These are phyloP conservation scores for Podospora didyma DNA, from an alignment of 495 filamentous ascomycete genomes.

Conservation along the genomic window DNA sequence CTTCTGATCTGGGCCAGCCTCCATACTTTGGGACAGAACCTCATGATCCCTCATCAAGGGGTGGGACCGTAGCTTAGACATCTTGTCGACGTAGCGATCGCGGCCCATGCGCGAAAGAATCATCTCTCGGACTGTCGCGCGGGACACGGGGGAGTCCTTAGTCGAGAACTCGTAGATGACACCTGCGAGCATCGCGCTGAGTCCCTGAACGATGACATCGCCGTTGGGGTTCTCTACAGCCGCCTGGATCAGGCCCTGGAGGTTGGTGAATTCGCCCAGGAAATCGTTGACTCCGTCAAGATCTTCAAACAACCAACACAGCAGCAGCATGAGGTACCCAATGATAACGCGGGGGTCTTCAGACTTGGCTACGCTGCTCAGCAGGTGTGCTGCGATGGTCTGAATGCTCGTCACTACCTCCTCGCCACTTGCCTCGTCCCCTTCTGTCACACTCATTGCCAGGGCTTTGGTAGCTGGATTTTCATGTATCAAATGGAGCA, in stretches of 20 bases:
- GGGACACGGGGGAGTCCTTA: constrained; percentile 88
- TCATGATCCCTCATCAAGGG: constrained; percentile 91
- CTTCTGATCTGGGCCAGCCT: constrained; percentile 49
- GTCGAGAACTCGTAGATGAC: constrained; percentile 97
- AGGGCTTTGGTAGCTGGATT: constrained; percentile 73
- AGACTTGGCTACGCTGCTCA: constrained; percentile 61
- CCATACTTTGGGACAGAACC: constrained; percentile 65
- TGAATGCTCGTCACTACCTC: constrained; percentile 96
- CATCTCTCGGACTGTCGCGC: constrained; percentile 75
- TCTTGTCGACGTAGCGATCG: constrained; percentile 83
- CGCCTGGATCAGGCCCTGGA: constrained; percentile 75
- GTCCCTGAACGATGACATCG: constrained; percentile 66
- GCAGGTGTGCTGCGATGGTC: constrained; percentile 73
- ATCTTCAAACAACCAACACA: constrained; percentile 90
- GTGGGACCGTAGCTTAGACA: constrained; percentile 72
- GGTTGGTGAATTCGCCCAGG: constrained; percentile 86
- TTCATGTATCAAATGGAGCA: constrained; percentile 86
- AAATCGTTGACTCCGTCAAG: constrained; percentile 90
- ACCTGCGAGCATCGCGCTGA: constrained; percentile 79
- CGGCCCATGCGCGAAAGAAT: constrained; percentile 76
- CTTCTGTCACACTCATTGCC: constrained; percentile 80
- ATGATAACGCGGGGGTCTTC: constrained; percentile 80
- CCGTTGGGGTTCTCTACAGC: constrained; percentile 55
- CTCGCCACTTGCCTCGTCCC: constrained; percentile 85
- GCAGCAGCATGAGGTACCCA: constrained; percentile 89